Percentiles rank a stretch among this genome's conserved stretches.
Evolutionary conservation across 805 yeast species (phyloP).

Genomic region (Clavispora vitiphila): DNA sequence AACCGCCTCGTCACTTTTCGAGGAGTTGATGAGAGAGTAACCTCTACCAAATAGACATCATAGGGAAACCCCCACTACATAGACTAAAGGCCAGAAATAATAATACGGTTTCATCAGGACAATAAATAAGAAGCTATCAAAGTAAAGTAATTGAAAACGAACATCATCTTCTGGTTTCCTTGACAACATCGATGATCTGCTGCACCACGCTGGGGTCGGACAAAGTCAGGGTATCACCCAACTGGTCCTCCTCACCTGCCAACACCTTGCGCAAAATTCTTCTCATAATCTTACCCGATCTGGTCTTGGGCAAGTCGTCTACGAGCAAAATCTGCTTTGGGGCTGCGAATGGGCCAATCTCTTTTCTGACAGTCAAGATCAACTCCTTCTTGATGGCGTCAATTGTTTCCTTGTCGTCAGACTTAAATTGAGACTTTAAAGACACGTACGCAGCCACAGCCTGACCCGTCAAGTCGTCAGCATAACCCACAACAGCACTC

Average conservation of each 20-base stretch:
- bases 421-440: slow-evolving; percentile 45
- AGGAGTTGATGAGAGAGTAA: slow-evolving; percentile 15
- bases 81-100: too few species aligned
- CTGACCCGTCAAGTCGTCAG: slow-evolving; percentile 95
- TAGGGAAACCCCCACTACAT: too few species aligned
- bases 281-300: slow-evolving; percentile 99
- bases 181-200: slow-evolving; percentile 66
- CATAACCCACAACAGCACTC: slow-evolving; percentile 93
- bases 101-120: background rate
- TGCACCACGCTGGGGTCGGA: slow-evolving; percentile 83
- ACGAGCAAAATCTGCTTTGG: slow-evolving; percentile 84
- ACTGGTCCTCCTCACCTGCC: slow-evolving; percentile 85
- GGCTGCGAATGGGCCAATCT: slow-evolving; percentile 93
- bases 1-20: slow-evolving; percentile 53
- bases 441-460: slow-evolving; percentile 95
- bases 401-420: slow-evolving; percentile 41
- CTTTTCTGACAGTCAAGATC: slow-evolving; percentile 82
- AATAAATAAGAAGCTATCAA: background rate
- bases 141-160: background rate
- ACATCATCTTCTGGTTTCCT: slow-evolving; percentile 21
- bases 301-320: slow-evolving; percentile 92
- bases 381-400: slow-evolving; percentile 62
- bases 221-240: slow-evolving; percentile 89
- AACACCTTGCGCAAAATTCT: slow-evolving; percentile 91
- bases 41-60: too few species aligned